Evolutionary conservation across 2,329 filamentous ascomycete species (phyloP), one percentile per base, ranked within the genome.

Genomic region (Helminthosporium solani): DNA sequence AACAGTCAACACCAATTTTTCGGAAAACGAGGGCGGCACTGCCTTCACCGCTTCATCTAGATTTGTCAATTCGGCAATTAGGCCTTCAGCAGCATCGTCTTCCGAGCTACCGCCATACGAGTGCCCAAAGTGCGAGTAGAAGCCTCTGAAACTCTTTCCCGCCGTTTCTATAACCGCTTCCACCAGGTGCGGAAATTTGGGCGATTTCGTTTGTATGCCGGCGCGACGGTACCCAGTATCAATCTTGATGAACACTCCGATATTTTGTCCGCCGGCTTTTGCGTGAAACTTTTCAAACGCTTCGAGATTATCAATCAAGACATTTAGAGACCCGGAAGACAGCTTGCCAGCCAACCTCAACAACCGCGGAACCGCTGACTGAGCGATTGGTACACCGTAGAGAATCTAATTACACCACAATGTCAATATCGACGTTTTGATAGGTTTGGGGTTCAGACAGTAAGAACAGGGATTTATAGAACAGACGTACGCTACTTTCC

Each of bases 91-190:
- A 1, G 86, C 85, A 52, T 83, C 78, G 6, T 74, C 70, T 2
- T 81, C 75, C 1, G 76, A 76, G 19, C 72, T 75, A 0, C 75
- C 75, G 23, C 65, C 73, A 64, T 94, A 92, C 16, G 84, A 88
- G 54, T 88, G 79, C 1, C 87, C 86, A 6, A 84, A 84, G 66
- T 92, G 88, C 2, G 79, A 79, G 67, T 92, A 92, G 18, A 91
- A 71, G 0, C 88, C 88, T 3, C 79, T 71, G 5, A 91, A 70
- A 7, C 54, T 55, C 0, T 70, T 61, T 2, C 45, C 55, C 1
- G 40, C 47, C 20, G 48, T 56, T 7, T 40, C 40, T 0, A 74
- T 68, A 2, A 83, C 67, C 0, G 78, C 68, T 25, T 70, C 56
- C 31, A 86, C 72, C 1, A 86, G 65, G 1, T 66, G 57, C 1